A percentile compares a stretch with the other conserved stretches of the same genome.
Conservation (phyloP, 1,284 basidiomycete species). For the Puccinia brachypodii region DNA sequence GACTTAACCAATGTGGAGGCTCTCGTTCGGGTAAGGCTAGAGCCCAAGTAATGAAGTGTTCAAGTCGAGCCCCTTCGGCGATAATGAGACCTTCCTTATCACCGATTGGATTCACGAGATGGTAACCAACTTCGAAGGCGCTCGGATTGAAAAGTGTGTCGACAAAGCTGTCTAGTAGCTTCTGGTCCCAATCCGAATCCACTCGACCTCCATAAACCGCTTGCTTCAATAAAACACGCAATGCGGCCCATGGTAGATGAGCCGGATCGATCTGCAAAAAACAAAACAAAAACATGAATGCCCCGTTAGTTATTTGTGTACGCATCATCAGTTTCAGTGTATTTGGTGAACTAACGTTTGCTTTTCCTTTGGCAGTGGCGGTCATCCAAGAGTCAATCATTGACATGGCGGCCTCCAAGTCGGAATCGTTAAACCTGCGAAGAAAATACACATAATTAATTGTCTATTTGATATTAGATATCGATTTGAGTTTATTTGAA, state of each 20-base stretch:
- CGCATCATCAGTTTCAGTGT: background rate
- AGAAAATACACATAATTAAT: background rate
- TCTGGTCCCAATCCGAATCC: conserved; percentile 91
- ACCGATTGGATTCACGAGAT: conserved; percentile 68
- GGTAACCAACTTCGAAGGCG: conserved; percentile 88
- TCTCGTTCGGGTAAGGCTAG: conserved; percentile 74
- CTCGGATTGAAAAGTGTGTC: conserved; percentile 78
- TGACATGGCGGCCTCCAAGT: conserved; percentile 85
- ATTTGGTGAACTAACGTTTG: conserved; percentile 65
- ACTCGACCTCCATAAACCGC: conserved; percentile 86
- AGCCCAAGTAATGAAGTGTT: conserved; percentile 86
- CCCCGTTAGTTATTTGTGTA: background rate
- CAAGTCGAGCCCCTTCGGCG: conserved; percentile 86
- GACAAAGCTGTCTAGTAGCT: conserved; percentile 85
- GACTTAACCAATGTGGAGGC: conserved; percentile 85
- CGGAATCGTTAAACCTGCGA: conserved; percentile 83
- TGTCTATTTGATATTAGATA: background rate
- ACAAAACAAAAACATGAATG: background rate
- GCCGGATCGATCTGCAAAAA: conserved; percentile 65
- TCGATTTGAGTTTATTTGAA: background rate
- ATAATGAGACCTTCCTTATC: conserved; percentile 65
- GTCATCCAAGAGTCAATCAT: conserved; percentile 88
- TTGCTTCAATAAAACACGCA: conserved; percentile 85
- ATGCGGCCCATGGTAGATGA: conserved; percentile 85
- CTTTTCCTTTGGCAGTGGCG: conserved; percentile 74